Percentiles rank a stretch among this genome's conserved stretches.
These are phyloP conservation scores for Epichloe sibirici DNA, from an alignment of 2,329 filamentous ascomycete species.

Conservation along the genomic window DNA sequence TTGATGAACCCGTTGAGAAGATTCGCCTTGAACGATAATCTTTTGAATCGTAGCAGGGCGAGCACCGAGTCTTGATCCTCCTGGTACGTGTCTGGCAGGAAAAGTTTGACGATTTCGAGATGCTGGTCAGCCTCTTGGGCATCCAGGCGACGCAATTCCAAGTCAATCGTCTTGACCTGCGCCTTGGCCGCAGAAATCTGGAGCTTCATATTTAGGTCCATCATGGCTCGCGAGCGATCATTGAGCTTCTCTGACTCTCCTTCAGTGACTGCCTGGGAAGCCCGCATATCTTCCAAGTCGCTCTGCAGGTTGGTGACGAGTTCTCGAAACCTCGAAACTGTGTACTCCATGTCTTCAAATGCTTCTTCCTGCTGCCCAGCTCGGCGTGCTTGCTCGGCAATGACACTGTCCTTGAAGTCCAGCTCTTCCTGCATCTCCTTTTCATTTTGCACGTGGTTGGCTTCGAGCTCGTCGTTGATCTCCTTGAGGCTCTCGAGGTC, in stretches of 20 bases:
- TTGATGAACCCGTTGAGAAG: constrained; percentile 68
- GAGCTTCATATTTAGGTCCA: constrained; percentile 91
- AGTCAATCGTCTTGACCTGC: constrained; percentile 85
- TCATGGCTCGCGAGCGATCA: constrained; percentile 80
- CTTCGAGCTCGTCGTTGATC: constrained; percentile 86
- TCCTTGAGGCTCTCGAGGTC: constrained; percentile 85
- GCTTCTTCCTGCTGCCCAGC: constrained; percentile 64
- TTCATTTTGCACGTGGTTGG: constrained; percentile 84
- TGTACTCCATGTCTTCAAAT: constrained; percentile 83
- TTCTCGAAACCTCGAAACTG: constrained; percentile 76
- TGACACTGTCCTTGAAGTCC: constrained; percentile 73
- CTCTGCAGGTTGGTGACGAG: constrained; percentile 75
- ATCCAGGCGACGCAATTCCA: constrained; percentile 76
- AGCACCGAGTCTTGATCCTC: constrained; percentile 76
- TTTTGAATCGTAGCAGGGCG: constrained; percentile 75
- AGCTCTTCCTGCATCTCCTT: constrained; percentile 92
- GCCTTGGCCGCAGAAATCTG: constrained; percentile 83
- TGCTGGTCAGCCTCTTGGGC: constrained; percentile 84
- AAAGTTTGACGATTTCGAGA: constrained; percentile 76
- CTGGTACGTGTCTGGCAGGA: constrained; percentile 75
- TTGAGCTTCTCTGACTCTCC: constrained; percentile 85
- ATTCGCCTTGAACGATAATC: constrained; percentile 77
- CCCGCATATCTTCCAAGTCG: constrained; percentile 83
- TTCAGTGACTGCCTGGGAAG: constrained; percentile 85
- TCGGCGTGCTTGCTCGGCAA: constrained; percentile 68